phyloP scores from a whole-genome alignment of 306 rosid species.

The Vachellia pachyceras region DNA sequence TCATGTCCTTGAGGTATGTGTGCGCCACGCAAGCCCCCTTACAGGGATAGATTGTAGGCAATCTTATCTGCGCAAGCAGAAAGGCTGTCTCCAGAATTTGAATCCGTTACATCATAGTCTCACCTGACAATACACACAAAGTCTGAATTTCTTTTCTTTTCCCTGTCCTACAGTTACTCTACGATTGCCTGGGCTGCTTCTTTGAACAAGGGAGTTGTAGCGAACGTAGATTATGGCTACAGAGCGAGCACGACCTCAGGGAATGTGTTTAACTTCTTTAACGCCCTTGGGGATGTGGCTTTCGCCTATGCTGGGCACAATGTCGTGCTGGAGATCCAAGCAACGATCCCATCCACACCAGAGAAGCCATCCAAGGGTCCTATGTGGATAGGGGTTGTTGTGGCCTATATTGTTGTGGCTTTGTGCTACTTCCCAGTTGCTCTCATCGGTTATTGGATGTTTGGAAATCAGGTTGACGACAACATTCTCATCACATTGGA shows the following conservation, averaged over 20 bases:
- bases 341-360: constrained; percentile 88
- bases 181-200: constrained; percentile 86
- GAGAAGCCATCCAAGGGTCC: constrained; percentile 88
- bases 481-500: constrained; percentile 67
- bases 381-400: constrained; percentile 89
- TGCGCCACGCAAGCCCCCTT: background rate
- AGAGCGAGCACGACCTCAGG: constrained; percentile 50
- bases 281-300: constrained; percentile 75
- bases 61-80: background rate
- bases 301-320: constrained; percentile 98
- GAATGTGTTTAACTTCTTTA: constrained; percentile 62
- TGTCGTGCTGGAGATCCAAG: constrained; percentile 93
- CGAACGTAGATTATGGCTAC: constrained; percentile 59
- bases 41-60: too few relatives aligned
- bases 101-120: too few relatives aligned
- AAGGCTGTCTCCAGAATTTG: too few relatives aligned
- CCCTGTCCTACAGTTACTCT: constrained; percentile 62
- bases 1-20: constrained; percentile 77
- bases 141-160: background rate
- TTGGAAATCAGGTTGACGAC: constrained; percentile 47
- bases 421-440: constrained; percentile 94
- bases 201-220: constrained; percentile 59
- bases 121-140: background rate
- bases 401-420: constrained; percentile 85
- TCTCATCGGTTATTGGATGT: constrained; percentile 68